Evolutionary conservation across 225 moss, liverwort and hornwort species (phyloP), one percentile per base, ranked within the genome.

Genomic region (Pseudoscleropodium purum): DNA sequence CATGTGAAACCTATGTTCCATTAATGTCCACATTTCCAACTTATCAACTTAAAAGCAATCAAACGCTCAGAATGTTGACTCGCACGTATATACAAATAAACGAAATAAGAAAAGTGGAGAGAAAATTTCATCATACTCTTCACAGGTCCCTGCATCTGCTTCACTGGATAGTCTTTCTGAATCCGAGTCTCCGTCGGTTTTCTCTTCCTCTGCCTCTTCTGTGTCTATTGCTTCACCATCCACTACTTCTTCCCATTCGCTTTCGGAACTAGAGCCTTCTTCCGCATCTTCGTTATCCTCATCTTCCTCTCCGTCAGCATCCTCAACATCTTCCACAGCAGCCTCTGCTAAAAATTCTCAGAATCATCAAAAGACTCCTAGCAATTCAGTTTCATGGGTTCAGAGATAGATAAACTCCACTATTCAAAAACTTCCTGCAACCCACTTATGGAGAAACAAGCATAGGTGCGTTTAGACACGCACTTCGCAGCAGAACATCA

Each of bases 171-270:
- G 67, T 73, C 90, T 93, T 72, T 92, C 94, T 72, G 88, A 90
- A 86, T 95, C 94, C 34, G 89, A 90, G n/a, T 92, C 95, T 70
- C 88, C 77, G 15, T 89, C 90, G 33, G 68, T 79, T 41, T 90
- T 86, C 79, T 84, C 87, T 84, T 79, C 92, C 70, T 64, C 90
- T 65, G 75, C 63, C 86, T 76, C 70, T 85, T 76, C 89, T 24
- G 54, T 52, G 23, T 90, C 82, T 63, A 89, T n/a, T 80, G 83
- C 92, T 81, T 92, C 93, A 79, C 91, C 88, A 88, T 90, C 90
- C 67, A 87, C 91, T 57, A 90, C 92, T 76, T 95, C 91, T 78
- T 92, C 94, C 87, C 89, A 92, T 79, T 95, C 95, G 86, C 92
- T 92, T 75, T 92, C 91, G 72, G 92, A 92, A 67, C 88, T 85